Percentiles rank a stretch among this genome's conserved stretches.
Evolutionary conservation across 169 alveolate genomes (phyloP).

Genomic region (Eimeria falciformis): DNA sequence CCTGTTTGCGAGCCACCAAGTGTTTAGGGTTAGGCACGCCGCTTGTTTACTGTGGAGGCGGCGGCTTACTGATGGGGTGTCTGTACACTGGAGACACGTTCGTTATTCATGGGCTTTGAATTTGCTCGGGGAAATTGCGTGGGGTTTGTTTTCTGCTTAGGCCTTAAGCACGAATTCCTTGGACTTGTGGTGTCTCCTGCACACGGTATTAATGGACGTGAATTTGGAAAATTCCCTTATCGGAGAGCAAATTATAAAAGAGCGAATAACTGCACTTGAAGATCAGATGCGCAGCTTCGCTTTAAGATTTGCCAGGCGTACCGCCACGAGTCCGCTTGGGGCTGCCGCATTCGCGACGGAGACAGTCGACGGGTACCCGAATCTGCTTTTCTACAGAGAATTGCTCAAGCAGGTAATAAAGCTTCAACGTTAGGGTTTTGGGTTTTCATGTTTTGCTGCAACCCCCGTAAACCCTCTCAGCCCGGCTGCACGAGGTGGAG

Average conservation of each 20-base stretch:
- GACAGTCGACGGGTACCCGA: not conserved
- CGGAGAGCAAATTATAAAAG: not conserved
- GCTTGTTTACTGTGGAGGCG: no score
- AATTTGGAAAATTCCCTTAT: not conserved
- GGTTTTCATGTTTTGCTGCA: not conserved
- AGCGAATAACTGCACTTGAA: not conserved
- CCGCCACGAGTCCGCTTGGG: not conserved
- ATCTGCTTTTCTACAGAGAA: not conserved
- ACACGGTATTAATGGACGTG: not conserved
- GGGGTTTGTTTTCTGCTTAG: no score
- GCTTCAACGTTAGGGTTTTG: conserved; percentile 8
- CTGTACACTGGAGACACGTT: no score
- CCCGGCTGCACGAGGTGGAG: not conserved
- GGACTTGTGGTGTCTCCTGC: not conserved
- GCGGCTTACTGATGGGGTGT: no score
- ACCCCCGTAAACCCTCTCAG: no score
- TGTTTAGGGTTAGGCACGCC: no score
- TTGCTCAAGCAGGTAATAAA: not conserved
- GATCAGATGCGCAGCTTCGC: not conserved
- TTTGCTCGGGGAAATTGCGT: no score
- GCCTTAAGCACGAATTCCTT: no score
- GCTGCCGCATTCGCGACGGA: not conserved
- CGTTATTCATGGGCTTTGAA: no score
- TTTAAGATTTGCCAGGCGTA: not conserved
- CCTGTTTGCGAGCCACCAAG: no score